phyloP scores from a whole-genome alignment of 129 eudicot genomes.

The Pulicaria dysenterica region DNA sequence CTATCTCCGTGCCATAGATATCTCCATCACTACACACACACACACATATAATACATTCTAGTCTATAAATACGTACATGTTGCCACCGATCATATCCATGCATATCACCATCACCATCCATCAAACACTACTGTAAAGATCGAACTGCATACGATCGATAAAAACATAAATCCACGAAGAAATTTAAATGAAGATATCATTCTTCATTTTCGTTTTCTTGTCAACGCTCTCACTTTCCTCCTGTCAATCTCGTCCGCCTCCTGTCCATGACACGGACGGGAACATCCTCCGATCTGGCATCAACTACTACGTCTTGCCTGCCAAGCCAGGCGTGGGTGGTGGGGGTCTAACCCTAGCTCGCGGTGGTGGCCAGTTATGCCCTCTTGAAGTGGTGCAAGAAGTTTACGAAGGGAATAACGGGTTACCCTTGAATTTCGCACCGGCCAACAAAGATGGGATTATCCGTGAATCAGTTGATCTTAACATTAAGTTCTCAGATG shows the following conservation, averaged over 20 bases:
- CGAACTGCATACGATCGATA: not conserved
- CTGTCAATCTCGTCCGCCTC: constrained; percentile 26
- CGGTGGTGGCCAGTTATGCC: constrained; percentile 23
- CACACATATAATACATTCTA: too few species aligned
- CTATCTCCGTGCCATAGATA: not conserved
- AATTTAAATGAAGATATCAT: constrained; percentile 18
- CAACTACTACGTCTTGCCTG: constrained; percentile 60
- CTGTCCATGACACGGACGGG: constrained; percentile 50
- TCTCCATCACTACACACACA: too few species aligned
- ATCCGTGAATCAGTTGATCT: constrained; percentile 49
- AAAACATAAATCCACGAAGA: not conserved
- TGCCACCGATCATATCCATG: not conserved
- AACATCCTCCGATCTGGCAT: constrained; percentile 35
- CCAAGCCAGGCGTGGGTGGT: constrained; percentile 40
- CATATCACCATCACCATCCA: not conserved
- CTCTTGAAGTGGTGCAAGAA: constrained; percentile 41
- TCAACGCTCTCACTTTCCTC: constrained; percentile 25
- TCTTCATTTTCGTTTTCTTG: constrained; percentile 29
- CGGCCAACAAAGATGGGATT: constrained; percentile 44
- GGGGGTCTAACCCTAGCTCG: constrained; percentile 50
- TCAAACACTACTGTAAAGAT: constrained; percentile 4
- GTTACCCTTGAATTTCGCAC: constrained; percentile 34
- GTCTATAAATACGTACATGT: constrained; percentile 11
- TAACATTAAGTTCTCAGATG: constrained; percentile 43
- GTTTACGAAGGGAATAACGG: constrained; percentile 22